Conservation (phyloP, 768 basidiomycete species). For the Podaxis carcinomalis region DNA sequence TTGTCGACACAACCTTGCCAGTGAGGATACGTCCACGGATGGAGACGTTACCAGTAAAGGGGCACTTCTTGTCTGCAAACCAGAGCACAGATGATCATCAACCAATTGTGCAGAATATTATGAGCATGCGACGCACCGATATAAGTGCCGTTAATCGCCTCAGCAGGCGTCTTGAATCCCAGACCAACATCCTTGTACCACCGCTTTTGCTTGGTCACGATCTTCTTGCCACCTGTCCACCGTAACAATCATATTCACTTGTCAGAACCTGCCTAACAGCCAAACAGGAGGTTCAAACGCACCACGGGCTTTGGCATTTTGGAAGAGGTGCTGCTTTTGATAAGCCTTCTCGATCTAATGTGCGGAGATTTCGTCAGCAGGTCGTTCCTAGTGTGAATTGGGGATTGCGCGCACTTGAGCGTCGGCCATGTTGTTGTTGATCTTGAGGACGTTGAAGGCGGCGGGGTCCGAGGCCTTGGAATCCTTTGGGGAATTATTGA, state of each 20-base stretch:
- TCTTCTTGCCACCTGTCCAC: slow-evolving; percentile 76
- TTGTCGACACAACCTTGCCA: slow-evolving; percentile 96
- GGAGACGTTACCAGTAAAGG: slow-evolving; percentile 94
- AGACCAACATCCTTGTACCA: slow-evolving; percentile 99
- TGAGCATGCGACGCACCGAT: slow-evolving; percentile 58
- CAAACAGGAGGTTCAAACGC: slow-evolving; percentile 31
- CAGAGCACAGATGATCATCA: not conserved
- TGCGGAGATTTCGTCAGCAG: slow-evolving; percentile 10
- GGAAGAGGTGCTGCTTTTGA: slow-evolving; percentile 98
- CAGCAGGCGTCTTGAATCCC: slow-evolving; percentile 93
- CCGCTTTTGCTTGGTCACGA: slow-evolving; percentile 90
- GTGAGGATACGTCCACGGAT: slow-evolving; percentile 99
- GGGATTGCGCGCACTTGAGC: slow-evolving; percentile 39
- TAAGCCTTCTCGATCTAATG: slow-evolving; percentile 90
- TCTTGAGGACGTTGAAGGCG: slow-evolving; percentile 39
- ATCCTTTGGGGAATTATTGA: slow-evolving; percentile 37
- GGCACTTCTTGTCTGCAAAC: slow-evolving; percentile 96
- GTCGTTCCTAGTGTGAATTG: not conserved
- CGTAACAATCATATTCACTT: slow-evolving; percentile 10
- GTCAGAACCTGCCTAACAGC: slow-evolving; percentile 14
- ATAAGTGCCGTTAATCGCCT: slow-evolving; percentile 95
- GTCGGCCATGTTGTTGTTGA: slow-evolving; percentile 53
- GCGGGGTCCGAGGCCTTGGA: slow-evolving; percentile 22
- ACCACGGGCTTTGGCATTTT: slow-evolving; percentile 94
- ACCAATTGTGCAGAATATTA: not conserved